These are phyloP conservation scores for Liriodendron chinense DNA, from an alignment of 164 flowering plant species.

Conservation along the genomic window DNA sequence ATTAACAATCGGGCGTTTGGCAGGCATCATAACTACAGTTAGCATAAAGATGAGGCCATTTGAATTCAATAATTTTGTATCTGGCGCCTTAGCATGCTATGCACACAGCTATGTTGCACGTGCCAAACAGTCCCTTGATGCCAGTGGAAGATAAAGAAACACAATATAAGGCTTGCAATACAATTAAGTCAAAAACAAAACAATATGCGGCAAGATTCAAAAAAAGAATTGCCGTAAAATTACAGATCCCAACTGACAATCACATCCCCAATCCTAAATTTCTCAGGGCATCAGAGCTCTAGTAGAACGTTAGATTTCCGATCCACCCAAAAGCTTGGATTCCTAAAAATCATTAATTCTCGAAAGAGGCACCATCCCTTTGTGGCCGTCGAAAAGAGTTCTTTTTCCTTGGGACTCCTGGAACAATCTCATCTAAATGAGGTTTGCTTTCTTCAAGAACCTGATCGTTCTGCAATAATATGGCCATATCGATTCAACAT, in stretches of 20 bases:
- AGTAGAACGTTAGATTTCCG: not conserved
- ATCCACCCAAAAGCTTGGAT: not conserved
- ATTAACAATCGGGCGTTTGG: too few relatives aligned
- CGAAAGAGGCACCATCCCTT: not conserved
- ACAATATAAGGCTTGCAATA: not conserved
- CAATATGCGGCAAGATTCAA: not conserved
- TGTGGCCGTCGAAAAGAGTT: not conserved
- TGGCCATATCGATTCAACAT: conserved; percentile 78
- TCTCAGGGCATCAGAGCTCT: not conserved
- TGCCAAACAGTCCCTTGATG: too few relatives aligned
- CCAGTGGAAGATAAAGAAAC: too few relatives aligned
- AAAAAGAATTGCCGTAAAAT: not conserved
- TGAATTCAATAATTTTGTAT: too few relatives aligned
- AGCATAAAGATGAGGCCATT: too few relatives aligned
- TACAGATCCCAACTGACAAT: not conserved
- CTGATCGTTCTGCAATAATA: conserved; percentile 72
- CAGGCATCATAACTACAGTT: too few relatives aligned
- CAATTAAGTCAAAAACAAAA: not conserved
- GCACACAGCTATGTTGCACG: too few relatives aligned
- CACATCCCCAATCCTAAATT: not conserved
- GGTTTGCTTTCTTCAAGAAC: conserved; percentile 73
- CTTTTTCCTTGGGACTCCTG: not conserved
- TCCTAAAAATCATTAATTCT: not conserved
- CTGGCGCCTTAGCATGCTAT: too few relatives aligned
- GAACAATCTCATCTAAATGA: conserved; percentile 33